Evolutionary conservation across 768 basidiomycete genomes (phyloP), one percentile per base, ranked within the genome.

Genomic region (Psilocybe cyanescens): DNA sequence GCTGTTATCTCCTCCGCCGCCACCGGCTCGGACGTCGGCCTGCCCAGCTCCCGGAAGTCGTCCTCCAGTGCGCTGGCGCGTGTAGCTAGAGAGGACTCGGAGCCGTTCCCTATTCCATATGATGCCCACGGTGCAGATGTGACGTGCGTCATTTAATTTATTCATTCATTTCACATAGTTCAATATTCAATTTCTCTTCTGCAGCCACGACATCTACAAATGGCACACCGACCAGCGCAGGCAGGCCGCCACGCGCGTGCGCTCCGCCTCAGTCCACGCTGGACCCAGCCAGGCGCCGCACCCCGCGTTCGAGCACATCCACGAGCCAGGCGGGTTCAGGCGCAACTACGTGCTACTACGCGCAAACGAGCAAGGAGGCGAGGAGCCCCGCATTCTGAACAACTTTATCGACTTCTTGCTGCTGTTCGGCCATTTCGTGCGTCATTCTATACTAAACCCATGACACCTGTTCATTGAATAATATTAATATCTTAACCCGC

Each of bases 321-420:
- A 94, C 63, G 93, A 97, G 71, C 97, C 96, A 0, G 96, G 96
- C 57, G 96, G 95, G 1, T 97, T 98, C 76, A 83, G 96, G 66
- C 83, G 96, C 57, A 94, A 96, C 74, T 97, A 94, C 72, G 80
- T 98, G 7, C 77, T 89, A 31, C 74, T 91, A 58, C 86, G 84
- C 50, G 89, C 92, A 3, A 84, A 83, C 52, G 89, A 90, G 8
- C 24, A 24, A 2, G 24, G 24, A 24, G 70, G 74, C 19, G 85
- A 83, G 44, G 88, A 90, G 61, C 87, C 82, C 4, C 82, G 75
- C 12, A 85, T 86, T 51, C 79, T 94, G 31, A 89, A 89, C 68
- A 96, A 93, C 70, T 96, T 97, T 63, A 91, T 98, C 62, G 95
- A 98, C 69, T 99, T 99, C 74, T 77, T 99, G 48, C 91, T 91